phyloP scores from a whole-genome alignment of 1,284 basidiomycete species.

The Cryptococcus sp. region DNA sequence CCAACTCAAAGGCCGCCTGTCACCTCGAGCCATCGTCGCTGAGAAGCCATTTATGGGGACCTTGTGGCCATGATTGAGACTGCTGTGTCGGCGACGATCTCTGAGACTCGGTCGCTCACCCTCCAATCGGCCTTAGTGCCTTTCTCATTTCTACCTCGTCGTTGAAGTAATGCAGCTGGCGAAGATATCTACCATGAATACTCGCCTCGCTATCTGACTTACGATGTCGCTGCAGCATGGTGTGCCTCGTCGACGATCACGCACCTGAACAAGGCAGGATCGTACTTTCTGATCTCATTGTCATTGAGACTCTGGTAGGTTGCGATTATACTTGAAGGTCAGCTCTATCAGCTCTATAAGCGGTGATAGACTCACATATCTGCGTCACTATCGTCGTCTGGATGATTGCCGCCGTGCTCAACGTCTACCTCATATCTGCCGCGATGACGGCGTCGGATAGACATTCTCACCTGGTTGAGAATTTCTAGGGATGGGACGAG shows the following conservation, averaged over 20 bases:
- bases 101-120: conserved; percentile 7
- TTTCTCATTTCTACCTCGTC: conserved; percentile 27
- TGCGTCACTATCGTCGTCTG: not conserved
- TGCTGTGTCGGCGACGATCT: not conserved
- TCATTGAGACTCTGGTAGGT: conserved; percentile 83
- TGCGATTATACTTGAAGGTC: conserved; percentile 64
- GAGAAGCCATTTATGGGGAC: conserved; percentile 92
- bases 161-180: conserved; percentile 42
- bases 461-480: not conserved
- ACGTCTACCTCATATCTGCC: not conserved
- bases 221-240: conserved; percentile 88
- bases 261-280: conserved; percentile 66
- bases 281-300: conserved; percentile 71
- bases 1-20: conserved; percentile 79
- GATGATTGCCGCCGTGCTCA: not conserved
- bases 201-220: conserved; percentile 30
- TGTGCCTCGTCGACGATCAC: conserved; percentile 93
- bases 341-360: not conserved
- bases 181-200: conserved; percentile 24
- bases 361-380: not conserved
- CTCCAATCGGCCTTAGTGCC: conserved; percentile 12
- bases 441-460: not conserved
- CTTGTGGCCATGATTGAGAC: conserved; percentile 13
- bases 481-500: not conserved
- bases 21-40: conserved; percentile 88